Conservation (phyloP, 805 yeast genomes). For the Cyberlindnera nakhonratchasimensis region DNA sequence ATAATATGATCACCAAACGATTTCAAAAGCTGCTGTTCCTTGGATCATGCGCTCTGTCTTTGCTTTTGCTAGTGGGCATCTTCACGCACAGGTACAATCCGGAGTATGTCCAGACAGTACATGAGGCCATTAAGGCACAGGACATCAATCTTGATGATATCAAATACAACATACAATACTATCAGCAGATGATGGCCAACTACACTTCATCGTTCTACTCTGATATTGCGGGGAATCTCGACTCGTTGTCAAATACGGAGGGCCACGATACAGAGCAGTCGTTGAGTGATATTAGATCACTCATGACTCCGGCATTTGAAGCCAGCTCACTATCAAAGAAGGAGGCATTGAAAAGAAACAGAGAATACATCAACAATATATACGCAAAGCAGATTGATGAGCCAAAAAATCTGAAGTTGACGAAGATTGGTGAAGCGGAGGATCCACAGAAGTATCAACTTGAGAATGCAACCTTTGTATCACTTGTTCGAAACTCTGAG, state of each 20-base stretch:
- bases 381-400: slow-evolving; percentile 24
- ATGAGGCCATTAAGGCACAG: slow-evolving; percentile 8
- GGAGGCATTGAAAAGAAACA: slow-evolving; percentile 18
- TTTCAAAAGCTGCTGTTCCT: slow-evolving; percentile 14
- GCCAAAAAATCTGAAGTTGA: slow-evolving; percentile 24
- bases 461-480: slow-evolving; percentile 75
- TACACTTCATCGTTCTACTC: slow-evolving; percentile 21
- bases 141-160: slow-evolving; percentile 8
- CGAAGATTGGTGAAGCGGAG: slow-evolving; percentile 13
- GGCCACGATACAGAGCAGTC: not conserved
- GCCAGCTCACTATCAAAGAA: slow-evolving; percentile 7
- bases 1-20: slow-evolving; percentile 17
- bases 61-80: slow-evolving; percentile 1
- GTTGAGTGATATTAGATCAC: slow-evolving; percentile 5
- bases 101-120: slow-evolving; percentile 14
- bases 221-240: slow-evolving; percentile 6
- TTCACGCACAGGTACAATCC: slow-evolving; percentile 6
- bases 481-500: slow-evolving; percentile 72
- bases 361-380: slow-evolving; percentile 6
- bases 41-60: not conserved
- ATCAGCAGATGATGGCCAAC: slow-evolving; percentile 23
- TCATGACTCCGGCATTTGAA: slow-evolving; percentile 25
- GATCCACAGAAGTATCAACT: slow-evolving; percentile 14
- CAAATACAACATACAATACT: slow-evolving; percentile 15
- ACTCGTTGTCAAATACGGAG: slow-evolving; percentile 1